Evolutionary conservation across 495 filamentous ascomycete genomes (phyloP), one percentile per base, ranked within the genome.

Genomic region (Xylaria intraflava): DNA sequence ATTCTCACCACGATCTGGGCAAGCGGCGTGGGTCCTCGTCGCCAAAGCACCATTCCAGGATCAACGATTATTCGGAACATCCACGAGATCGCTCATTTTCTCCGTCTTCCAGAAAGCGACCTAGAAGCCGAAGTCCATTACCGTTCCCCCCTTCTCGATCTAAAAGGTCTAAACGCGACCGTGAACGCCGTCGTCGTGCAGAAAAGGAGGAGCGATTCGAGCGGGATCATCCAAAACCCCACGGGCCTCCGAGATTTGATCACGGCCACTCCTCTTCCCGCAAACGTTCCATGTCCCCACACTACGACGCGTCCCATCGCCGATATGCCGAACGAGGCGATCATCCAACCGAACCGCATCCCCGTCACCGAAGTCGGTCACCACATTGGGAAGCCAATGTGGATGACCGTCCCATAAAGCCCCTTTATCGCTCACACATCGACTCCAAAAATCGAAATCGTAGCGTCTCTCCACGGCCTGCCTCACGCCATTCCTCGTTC

Each of bases 401-500:
- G 12, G 61, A 64, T 23, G 59, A 61, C 16, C 43, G 46, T 52
- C 27, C 33, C 17, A 38, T 48, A 22, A 42, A 26, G 12, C 53
- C 48, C 20, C 6, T 23, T 20, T 30, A 42, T 45, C 61, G 56
- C 22, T 19, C 61, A n/a, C 58, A 49, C 14, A 42, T 47, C 26
- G 57, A 62, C 16, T 53, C 58, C n/a, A 62, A 59, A 31, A 46
- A 26, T 46, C 60, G 59, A 41, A 57, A 57, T 41, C 56, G 56
- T 11, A 68, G 63, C 50, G 61, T 24, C 26, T 68, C 65, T 19
- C 62, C 59, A 24, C 38, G 40, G 44, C 58, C 61, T 12, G 53
- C 17, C 6, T 65, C 62, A 36, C 62, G 64, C 35, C 68, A 46
- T 45, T 67, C 66, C 20, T 74, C 73, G 14, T 65, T 62, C 47